These are phyloP conservation scores for Tetradesmus lagerheimii DNA, from an alignment of 139 green algal species.

Conservation along the genomic window DNA sequence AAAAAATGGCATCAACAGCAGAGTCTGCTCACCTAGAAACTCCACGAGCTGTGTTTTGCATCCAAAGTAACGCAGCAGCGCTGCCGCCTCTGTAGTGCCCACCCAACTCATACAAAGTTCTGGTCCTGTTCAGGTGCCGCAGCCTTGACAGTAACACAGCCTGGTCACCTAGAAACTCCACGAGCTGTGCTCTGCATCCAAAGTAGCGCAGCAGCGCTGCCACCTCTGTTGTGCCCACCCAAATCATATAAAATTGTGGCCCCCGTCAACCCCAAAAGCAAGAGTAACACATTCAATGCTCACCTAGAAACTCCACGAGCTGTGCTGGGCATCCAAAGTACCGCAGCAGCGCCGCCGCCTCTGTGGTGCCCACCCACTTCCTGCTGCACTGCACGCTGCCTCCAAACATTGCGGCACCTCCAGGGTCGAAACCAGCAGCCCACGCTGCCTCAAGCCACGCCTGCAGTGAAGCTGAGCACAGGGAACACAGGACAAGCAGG, in stretches of 20 bases:
- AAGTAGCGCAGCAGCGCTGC: constrained; percentile 83
- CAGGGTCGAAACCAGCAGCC: constrained; percentile 69
- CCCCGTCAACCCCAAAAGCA: neutral
- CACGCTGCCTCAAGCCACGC: constrained; percentile 76
- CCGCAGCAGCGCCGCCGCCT: constrained; percentile 81
- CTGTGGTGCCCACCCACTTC: constrained; percentile 89
- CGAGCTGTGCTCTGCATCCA: constrained; percentile 72
- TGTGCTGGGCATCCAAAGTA: constrained; percentile 76
- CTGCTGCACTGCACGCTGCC: constrained; percentile 60
- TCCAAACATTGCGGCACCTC: constrained; percentile 69
- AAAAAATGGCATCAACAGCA: neutral
- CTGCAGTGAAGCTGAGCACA: constrained; percentile 67
- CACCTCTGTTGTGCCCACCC: constrained; percentile 88
- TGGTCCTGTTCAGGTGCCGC: too few relatives aligned
- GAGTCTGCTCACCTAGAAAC: constrained; percentile 66
- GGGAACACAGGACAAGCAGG: too few relatives aligned
- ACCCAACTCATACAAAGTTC: constrained; percentile 73
- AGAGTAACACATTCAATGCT: neutral
- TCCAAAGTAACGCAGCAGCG: constrained; percentile 83
- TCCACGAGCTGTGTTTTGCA: constrained; percentile 80
- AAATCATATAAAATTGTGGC: too few relatives aligned
- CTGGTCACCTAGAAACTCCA: constrained; percentile 83
- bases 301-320: constrained; percentile 82
- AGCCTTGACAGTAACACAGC: neutral
- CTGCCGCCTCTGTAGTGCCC: constrained; percentile 83